phyloP scores from a whole-genome alignment of 1,284 basidiomycete species.

The Cutaneotrichosporon curvatum region DNA sequence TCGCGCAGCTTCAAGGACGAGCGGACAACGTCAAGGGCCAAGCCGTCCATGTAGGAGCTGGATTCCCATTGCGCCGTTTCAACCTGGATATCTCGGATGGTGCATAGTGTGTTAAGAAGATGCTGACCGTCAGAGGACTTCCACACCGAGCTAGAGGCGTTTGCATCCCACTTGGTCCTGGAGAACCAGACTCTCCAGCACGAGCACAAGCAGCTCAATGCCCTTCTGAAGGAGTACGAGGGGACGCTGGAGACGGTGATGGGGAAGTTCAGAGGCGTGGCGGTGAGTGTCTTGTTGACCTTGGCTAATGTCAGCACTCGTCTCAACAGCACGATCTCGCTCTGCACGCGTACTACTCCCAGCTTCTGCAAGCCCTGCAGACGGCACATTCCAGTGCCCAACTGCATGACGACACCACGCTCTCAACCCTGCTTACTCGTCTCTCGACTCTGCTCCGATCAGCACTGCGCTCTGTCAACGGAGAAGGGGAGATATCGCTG shows the following conservation, averaged over 20 bases:
- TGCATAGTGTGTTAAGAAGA: slow-evolving; percentile 34
- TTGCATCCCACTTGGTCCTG: slow-evolving; percentile 80
- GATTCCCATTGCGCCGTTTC: slow-evolving; percentile 76
- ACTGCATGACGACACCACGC: slow-evolving; percentile 54
- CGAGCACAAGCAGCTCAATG: slow-evolving; percentile 87
- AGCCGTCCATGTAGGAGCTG: slow-evolving; percentile 67
- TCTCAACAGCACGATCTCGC: slow-evolving; percentile 87
- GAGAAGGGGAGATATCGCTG: slow-evolving; percentile 50
- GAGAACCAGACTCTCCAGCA: slow-evolving; percentile 88
- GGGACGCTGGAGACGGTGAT: slow-evolving; percentile 91
- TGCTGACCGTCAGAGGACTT: slow-evolving; percentile 63
- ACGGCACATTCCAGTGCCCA: slow-evolving; percentile 57
- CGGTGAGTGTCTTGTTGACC: slow-evolving; percentile 55
- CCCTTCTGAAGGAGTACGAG: slow-evolving; percentile 89
- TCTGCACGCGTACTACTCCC: slow-evolving; percentile 84
- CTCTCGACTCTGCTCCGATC: slow-evolving; percentile 64
- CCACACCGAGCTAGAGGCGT: slow-evolving; percentile 82
- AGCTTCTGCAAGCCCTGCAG: slow-evolving; percentile 67
- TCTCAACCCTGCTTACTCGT: slow-evolving; percentile 64
- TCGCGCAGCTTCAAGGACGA: slow-evolving; percentile 64
- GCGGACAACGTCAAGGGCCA: slow-evolving; percentile 74
- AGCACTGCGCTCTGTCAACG: slow-evolving; percentile 63
- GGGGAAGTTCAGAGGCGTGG: slow-evolving; percentile 87
- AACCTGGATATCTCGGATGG: slow-evolving; percentile 91
- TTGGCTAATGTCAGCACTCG: slow-evolving; percentile 57